These are phyloP conservation scores for Margaritispora aquatica DNA, from an alignment of 495 filamentous ascomycete genomes.

Conservation along the genomic window DNA sequence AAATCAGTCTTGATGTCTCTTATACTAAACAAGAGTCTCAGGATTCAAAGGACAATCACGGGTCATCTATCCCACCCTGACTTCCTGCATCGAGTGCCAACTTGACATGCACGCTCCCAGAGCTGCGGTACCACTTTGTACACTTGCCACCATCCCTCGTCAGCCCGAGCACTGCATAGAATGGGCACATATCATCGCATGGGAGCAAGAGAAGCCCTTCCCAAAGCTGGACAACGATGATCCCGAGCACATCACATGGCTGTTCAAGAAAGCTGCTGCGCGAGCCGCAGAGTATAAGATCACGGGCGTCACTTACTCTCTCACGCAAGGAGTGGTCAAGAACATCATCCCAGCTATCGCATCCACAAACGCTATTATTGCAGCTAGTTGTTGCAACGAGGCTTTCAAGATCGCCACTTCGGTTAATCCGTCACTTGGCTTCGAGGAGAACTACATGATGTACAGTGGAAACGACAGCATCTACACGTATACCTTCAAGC, in stretches of 20 bases:
- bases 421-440: slow-evolving; percentile 66
- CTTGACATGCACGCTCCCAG: slow-evolving; percentile 96
- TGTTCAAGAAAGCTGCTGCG: slow-evolving; percentile 77
- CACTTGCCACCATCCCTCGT: slow-evolving; percentile 90
- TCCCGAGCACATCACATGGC: slow-evolving; percentile 94
- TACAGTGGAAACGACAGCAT: slow-evolving; percentile 92
- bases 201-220: slow-evolving; percentile 57
- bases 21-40: slow-evolving; percentile 22
- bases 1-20: background rate
- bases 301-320: slow-evolving; percentile 86
- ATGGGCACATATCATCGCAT: slow-evolving; percentile 86
- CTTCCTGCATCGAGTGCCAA: slow-evolving; percentile 96
- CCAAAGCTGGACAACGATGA: slow-evolving; percentile 86
- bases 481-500: slow-evolving; percentile 95
- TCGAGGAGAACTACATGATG: slow-evolving; percentile 92
- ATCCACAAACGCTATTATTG: slow-evolving; percentile 94
- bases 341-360: slow-evolving; percentile 99
- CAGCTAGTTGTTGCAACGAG: slow-evolving; percentile 92
- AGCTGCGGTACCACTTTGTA: slow-evolving; percentile 92
- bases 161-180: slow-evolving; percentile 99
- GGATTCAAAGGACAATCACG: slow-evolving; percentile 96
- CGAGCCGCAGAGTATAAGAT: slow-evolving; percentile 89
- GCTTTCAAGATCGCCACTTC: slow-evolving; percentile 88
- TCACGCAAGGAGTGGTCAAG: slow-evolving; percentile 97
- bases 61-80: slow-evolving; percentile 86